Percentiles rank a stretch among this genome's conserved stretches.
Evolutionary conservation across 495 filamentous ascomycete species (phyloP).

Genomic region (Bombardia bombarda): DNA sequence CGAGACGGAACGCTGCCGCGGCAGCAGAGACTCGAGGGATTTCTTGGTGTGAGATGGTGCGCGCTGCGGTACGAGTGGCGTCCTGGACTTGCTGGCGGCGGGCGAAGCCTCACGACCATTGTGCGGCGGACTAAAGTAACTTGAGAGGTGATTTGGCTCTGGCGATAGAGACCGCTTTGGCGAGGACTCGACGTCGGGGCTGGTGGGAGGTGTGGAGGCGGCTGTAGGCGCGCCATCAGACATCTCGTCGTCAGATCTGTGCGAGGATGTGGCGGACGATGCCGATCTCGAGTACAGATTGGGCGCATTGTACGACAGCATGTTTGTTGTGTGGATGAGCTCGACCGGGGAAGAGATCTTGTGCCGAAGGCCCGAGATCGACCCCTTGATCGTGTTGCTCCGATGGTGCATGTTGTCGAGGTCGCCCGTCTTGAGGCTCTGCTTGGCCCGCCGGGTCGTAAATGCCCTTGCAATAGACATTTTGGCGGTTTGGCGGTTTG

Average conservation of each 20-base stretch:
- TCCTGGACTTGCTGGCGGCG: constrained; percentile 29
- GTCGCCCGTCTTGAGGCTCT: constrained; percentile 28
- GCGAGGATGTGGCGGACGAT: constrained; percentile 49
- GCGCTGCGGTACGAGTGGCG: constrained; percentile 63
- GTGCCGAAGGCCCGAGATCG: constrained; percentile 33
- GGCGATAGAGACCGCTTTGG: constrained; percentile 49
- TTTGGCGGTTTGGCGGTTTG: constrained; percentile 13
- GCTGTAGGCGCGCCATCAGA: constrained; percentile 54
- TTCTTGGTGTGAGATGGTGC: constrained; percentile 81
- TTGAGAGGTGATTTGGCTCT: constrained; percentile 70
- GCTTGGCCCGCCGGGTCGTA: constrained; percentile 46
- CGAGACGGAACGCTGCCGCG: constrained; percentile 56
- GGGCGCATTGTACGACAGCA: constrained; percentile 89
- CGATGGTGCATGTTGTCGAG: constrained; percentile 28
- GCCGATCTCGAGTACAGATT: constrained; percentile 53
- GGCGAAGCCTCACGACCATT: constrained; percentile 39
- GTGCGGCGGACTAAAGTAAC: constrained; percentile 63
- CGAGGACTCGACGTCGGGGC: constrained; percentile 64
- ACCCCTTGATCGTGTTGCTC: constrained; percentile 37
- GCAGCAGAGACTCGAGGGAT: constrained; percentile 42
- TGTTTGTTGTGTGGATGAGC: constrained; percentile 89
- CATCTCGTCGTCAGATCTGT: constrained; percentile 45
- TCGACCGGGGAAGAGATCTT: constrained; percentile 85
- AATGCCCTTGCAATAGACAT: constrained; percentile 62
- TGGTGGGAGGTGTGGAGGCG: constrained; percentile 53